Base-by-base conservation (phyloP, 768 basidiomycete genomes). In the Boletus pseudo-olivaceus region DNA sequence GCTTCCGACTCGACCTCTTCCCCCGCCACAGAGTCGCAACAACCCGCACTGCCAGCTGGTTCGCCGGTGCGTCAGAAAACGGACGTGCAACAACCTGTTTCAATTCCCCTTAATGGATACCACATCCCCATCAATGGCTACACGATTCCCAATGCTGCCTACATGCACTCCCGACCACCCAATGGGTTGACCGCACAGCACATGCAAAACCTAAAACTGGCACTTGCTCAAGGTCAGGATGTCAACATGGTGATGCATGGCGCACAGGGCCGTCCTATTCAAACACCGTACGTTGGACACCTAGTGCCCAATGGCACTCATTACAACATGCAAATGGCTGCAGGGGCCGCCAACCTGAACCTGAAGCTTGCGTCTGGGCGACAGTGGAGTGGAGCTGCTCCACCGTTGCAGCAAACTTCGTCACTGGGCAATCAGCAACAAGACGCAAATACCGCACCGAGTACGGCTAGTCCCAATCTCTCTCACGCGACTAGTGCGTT, bases 131-230 rank as follows among this genome's bases (percentile, higher is more conserved):
- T 76, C 23, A 80, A 76, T 35, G 70, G 72, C 7, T 73, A 68
- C 49, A 60, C 68, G 63, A 63, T 76, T 44, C 52, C 72, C 10
- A 75, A 70, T 46, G 60, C 70, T 7, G 64, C 67, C 48, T 69
- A 62, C 62, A 69, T 69, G 70, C 73, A 62, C 41, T 62, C 57
- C 44, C 72, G 71, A 47, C 75, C 73, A 43, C 69, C 70, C 5
- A 74, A 72, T 41, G 72, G 73, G 2, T 65, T 87, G 43, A 81
- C 75, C 33, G 54, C 72, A 19, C 85, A 87, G 55, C 84, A 86
- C 61, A 72, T 86, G 66, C 82, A 84, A 65, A 77, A 73, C 51
- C 61, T 86, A 39, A 85, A 85, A 68, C 70, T 78, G 9, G 81
- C 78, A 4, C 79, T 84, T 54, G 78, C 78, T 34, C 71, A 69